Percentiles rank a stretch among this genome's conserved stretches.
phyloP scores from a whole-genome alignment of 768 basidiomycete species.

The Pisolithus orientalis region DNA sequence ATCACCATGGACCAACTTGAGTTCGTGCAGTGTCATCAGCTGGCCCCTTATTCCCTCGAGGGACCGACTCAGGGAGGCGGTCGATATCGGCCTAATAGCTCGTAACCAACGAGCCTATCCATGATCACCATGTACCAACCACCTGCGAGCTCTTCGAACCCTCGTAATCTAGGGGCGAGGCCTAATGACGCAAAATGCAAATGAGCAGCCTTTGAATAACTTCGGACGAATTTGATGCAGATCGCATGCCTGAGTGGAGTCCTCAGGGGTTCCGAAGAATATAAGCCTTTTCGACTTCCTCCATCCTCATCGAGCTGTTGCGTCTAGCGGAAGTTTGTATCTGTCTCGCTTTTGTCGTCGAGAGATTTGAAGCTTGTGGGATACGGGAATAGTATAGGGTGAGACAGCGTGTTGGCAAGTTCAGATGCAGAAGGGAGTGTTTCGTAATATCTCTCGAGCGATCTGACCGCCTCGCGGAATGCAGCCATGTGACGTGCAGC shows the following conservation, averaged over 20 bases:
- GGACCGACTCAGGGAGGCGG: no score
- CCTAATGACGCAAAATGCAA: slow-evolving; percentile 11
- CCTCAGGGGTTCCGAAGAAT: slow-evolving; percentile 8
- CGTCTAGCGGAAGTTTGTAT: slow-evolving; percentile 14
- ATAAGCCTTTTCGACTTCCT: no score
- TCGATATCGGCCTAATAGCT: background rate
- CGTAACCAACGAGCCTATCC: slow-evolving; percentile 20
- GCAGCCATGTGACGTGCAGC: slow-evolving; percentile 22
- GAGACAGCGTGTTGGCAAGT: background rate
- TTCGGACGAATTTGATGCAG: slow-evolving; percentile 24
- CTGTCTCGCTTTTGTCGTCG: background rate
- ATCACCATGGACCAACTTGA: slow-evolving; percentile 18
- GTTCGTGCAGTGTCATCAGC: slow-evolving; percentile 9
- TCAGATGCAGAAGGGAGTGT: background rate
- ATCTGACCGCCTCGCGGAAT: slow-evolving; percentile 16
- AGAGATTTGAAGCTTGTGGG: slow-evolving; percentile 8
- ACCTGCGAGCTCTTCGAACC: slow-evolving; percentile 21
- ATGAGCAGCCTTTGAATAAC: slow-evolving; percentile 24
- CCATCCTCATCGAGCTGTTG: slow-evolving; percentile 1
- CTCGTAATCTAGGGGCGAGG: slow-evolving; percentile 21
- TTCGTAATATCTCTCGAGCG: slow-evolving; percentile 21
- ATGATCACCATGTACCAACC: slow-evolving; percentile 31
- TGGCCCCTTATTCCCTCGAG: no score
- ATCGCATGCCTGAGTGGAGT: slow-evolving; percentile 11
- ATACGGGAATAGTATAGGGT: background rate